phyloP scores from a whole-genome alignment of 331 rosid species.

The Phaseolus coccineus region DNA sequence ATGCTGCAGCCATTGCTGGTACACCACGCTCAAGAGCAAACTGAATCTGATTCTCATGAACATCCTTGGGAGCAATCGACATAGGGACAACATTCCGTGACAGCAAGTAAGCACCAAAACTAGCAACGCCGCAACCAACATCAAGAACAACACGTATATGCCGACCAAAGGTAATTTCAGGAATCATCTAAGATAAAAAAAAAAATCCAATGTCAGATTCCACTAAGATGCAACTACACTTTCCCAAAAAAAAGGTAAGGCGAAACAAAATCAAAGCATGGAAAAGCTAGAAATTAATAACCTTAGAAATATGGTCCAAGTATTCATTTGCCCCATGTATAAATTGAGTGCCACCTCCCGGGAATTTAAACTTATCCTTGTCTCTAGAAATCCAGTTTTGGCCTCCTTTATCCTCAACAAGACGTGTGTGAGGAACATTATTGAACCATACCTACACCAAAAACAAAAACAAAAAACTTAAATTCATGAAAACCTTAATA shows the following conservation, averaged over 20 bases:
- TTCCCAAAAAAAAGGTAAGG: neutral
- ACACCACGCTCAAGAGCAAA: conserved; percentile 95
- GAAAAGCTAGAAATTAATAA: conserved; percentile 24
- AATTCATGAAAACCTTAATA: neutral
- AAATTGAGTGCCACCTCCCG: conserved; percentile 97
- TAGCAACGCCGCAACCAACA: conserved; percentile 56
- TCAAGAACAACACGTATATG: conserved; percentile 51
- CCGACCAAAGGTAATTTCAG: conserved; percentile 79
- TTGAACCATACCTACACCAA: conserved; percentile 75
- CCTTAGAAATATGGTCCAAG: conserved; percentile 82
- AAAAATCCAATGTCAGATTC: conserved; percentile 44
- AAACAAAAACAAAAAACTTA: conserved; percentile 8
- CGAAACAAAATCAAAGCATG: conserved; percentile 10
- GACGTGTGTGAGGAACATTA: conserved; percentile 89
- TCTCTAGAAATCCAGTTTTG: conserved; percentile 82
- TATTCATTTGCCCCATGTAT: conserved; percentile 89
- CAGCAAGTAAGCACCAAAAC: conserved; percentile 49
- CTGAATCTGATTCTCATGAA: conserved; percentile 56
- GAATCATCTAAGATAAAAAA: conserved; percentile 59
- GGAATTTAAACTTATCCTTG: conserved; percentile 78
- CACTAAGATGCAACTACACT: conserved; percentile 19
- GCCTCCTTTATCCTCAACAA: conserved; percentile 95
- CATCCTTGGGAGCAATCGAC: conserved; percentile 53
- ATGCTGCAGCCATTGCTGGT: conserved; percentile 88
- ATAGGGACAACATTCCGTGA: conserved; percentile 45